Evolutionary conservation across 2,329 filamentous ascomycete genomes (phyloP), one percentile per base, ranked within the genome.

Genomic region (Ceratocystis albifundus): DNA sequence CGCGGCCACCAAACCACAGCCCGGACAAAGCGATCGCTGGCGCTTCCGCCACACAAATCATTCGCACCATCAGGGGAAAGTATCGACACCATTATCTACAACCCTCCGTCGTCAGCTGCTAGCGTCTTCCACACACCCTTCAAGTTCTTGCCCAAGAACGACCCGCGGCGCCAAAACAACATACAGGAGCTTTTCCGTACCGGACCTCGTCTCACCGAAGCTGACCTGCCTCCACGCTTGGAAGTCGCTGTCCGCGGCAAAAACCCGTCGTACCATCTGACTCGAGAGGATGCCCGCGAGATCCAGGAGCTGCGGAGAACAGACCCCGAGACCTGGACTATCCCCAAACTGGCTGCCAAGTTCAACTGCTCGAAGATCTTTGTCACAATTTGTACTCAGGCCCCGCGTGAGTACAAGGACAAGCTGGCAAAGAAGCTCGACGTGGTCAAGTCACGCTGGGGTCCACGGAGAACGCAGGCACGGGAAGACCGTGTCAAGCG

Each of bases 101-200:
- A 83, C 75, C 82, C 82, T 50, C 82, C 82, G 30, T 75, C 80
- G 17, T 78, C 81, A 8, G 76, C 78, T 66, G 76, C 81, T 2
- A 80, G 82, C n/a, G 83, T 85, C 67, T 79, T 79, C 71, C 81
- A 87, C 76, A 87, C 84, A n/a, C 84, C 84, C 66, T 81, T 85
- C 75, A 82, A 84, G 72, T 87, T 87, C 75, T 80, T 87, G 36
- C 84, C 84, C 65, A 79, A 77, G 63, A 74, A 72, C 70, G 83
- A 85, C 72, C 80, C 82, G 17, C 80, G 82, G 61, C 80, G 82
- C 32, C 75, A 76, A 64, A 77, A 78, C 61, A 78, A 80, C 73
- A 74, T 82, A 50, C 74, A 76, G 17, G 72, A 76, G 50, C 77
- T 83, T 44, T 74, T 80, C 67, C 73, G 74, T 68, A 72, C 72